Evolutionary conservation across 1,139 yeast species (phyloP), one percentile per base, ranked within the genome.

Genomic region (Kluyveromyces marxianus): DNA sequence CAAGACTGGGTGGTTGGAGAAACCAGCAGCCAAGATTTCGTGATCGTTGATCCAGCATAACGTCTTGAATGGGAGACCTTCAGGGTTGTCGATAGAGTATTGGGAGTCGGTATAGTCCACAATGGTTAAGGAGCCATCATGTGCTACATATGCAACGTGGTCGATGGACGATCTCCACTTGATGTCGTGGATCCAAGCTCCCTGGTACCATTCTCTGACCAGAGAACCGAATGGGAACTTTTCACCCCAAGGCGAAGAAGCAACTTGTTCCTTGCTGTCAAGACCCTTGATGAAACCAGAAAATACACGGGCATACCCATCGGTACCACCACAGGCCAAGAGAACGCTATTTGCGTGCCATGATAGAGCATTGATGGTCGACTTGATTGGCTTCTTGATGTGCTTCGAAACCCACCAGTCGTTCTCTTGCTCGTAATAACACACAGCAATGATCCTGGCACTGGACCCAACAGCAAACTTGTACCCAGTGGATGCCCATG

Each of bases 321-420:
- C 97, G 21, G 97, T 86, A 27, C 96, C 89, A 14, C 97, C 98
- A 44, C 86, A 76, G 3, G 95, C 95, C 53, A 94, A 72, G 51
- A 94, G 72, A 24, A 92, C 95, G 55, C 83, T 84, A 67, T 94
- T 94, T 49, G 90, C 92, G 65, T 94, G 98, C 99, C 99, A 94
- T 51, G 83, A 84, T 45, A 92, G 74, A 39, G 86, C 76, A 54
- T 92, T 76, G 55, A 92, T 77, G 37, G 97, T 88, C 7, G 96
- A 86, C 63, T 85, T 83, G 57, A 90, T 74, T 21, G 97, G 97
- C 68, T 87, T 88, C 72, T 89, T 89, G 69, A 94, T 79, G 69
- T 92, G 98, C 69, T 90, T 92, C 25, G 97, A 88, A 44, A 92
- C 90, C 99, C 99, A 94, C 99, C 99, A 94, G 65, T 94, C 96